A percentile compares a stretch with the other conserved stretches of the same genome.
Evolutionary conservation across 768 basidiomycete species (phyloP).

Genomic region (Agrocybe chaxingu): DNA sequence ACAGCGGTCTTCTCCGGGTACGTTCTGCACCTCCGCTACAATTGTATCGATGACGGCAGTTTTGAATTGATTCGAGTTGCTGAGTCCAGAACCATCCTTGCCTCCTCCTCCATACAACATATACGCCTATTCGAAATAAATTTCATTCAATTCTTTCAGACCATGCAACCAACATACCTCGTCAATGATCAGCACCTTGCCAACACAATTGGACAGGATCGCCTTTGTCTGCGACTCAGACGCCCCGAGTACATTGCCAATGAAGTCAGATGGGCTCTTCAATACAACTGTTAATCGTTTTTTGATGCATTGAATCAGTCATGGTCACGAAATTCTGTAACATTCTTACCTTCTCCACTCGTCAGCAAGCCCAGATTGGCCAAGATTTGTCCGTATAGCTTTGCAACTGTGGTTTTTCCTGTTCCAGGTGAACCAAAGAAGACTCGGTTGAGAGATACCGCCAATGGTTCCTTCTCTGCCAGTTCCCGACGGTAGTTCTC

Average conservation of each 20-base stretch:
- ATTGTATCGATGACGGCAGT: constrained; percentile 73
- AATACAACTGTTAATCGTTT: constrained; percentile 42
- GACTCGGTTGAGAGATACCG: constrained; percentile 58
- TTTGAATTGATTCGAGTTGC: constrained; percentile 48
- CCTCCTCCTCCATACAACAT: constrained; percentile 55
- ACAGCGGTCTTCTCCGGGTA: constrained; percentile 67
- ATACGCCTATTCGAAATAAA: constrained; percentile 46
- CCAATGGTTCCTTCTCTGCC: constrained; percentile 47
- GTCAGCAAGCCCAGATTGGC: constrained; percentile 62
- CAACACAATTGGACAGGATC: constrained; percentile 54
- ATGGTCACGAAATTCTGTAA: background rate
- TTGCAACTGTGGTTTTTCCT: constrained; percentile 70
- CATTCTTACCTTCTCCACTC: constrained; percentile 62
- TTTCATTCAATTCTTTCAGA: background rate
- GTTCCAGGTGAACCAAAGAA: constrained; percentile 71
- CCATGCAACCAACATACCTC: constrained; percentile 39
- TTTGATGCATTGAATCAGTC: too few species aligned
- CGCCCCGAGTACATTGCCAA: constrained; percentile 54
- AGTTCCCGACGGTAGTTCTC: constrained; percentile 63
- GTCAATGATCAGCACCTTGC: constrained; percentile 71
- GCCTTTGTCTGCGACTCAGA: constrained; percentile 66
- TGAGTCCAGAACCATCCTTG: constrained; percentile 18
- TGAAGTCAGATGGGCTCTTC: constrained; percentile 69
- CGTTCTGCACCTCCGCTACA: constrained; percentile 70
- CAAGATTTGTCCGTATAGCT: constrained; percentile 62